Percentiles rank a stretch among this genome's conserved stretches.
phyloP scores from a whole-genome alignment of 352 stramenopile genomes.

The Phytophthora tubulina region DNA sequence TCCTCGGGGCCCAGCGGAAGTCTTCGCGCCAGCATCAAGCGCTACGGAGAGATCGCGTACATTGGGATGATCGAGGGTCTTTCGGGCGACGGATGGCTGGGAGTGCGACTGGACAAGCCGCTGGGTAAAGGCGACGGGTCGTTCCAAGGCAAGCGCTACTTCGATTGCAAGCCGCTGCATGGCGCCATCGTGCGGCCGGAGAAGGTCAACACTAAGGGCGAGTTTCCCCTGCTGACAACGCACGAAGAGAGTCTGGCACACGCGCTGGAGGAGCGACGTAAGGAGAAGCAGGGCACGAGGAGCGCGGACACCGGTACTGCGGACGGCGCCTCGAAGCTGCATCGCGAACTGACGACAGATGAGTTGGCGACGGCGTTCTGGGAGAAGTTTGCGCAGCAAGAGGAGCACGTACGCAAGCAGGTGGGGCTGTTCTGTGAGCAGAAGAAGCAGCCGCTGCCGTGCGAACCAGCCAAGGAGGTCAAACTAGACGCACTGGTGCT shows the following conservation, averaged over 20 bases:
- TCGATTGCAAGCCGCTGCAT: conserved; percentile 65
- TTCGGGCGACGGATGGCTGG: conserved; percentile 69
- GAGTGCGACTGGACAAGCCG: conserved; percentile 77
- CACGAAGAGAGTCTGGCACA: conserved; percentile 66
- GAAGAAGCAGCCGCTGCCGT: conserved; percentile 60
- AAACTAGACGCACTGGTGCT: conserved; percentile 65
- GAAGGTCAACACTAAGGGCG: conserved; percentile 59
- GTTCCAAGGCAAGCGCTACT: conserved; percentile 65
- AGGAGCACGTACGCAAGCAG: conserved; percentile 61
- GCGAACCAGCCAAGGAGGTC: conserved; percentile 49
- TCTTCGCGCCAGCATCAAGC: conserved; percentile 69
- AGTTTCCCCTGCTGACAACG: conserved; percentile 62
- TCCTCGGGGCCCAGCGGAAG: conserved; percentile 41
- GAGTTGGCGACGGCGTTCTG: conserved; percentile 73
- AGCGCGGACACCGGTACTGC: background rate
- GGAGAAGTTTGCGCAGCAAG: conserved; percentile 61
- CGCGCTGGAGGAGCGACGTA: conserved; percentile 58
- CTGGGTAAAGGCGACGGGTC: conserved; percentile 81
- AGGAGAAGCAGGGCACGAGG: conserved; percentile 48
- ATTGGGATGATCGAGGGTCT: conserved; percentile 66
- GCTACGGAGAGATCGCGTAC: conserved; percentile 76
- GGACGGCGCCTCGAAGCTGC: conserved; percentile 7
- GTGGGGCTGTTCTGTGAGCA: conserved; percentile 67
- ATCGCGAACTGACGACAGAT: conserved; percentile 56
- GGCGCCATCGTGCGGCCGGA: conserved; percentile 75